Percentiles rank a stretch among this genome's conserved stretches.
Evolutionary conservation across 73 alveolate genomes (phyloP).

Genomic region (Tetrahymena thermophila): DNA sequence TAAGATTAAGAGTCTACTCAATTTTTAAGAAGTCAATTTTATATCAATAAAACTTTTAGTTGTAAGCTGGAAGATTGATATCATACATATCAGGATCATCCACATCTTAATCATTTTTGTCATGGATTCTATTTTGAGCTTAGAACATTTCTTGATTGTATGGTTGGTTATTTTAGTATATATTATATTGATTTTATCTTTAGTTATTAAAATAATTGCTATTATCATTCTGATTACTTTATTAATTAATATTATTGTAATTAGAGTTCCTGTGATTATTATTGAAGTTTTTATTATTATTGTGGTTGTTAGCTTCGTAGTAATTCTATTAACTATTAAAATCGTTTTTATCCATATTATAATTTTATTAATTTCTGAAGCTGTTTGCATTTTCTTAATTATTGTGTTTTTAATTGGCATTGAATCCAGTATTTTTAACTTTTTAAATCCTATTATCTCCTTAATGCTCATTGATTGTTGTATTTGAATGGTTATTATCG

Average conservation of each 20-base stretch:
- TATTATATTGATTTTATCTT: neutral
- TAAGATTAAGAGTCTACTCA: too few species aligned
- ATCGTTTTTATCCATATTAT: neutral
- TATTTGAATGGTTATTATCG: neutral
- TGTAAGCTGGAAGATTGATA: neutral
- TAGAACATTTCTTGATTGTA: neutral
- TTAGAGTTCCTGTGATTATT: neutral
- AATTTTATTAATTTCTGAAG: neutral
- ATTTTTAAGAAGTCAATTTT: too few species aligned
- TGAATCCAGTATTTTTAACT: neutral
- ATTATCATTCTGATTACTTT: neutral
- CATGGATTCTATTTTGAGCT: neutral
- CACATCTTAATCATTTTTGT: neutral
- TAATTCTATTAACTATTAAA: too few species aligned
- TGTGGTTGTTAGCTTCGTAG: neutral
- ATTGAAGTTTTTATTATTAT: too few species aligned
- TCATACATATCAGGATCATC: neutral
- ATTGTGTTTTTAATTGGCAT: neutral
- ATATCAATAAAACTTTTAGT: neutral
- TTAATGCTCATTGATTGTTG: neutral
- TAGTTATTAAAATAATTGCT: neutral
- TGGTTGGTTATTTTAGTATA: neutral
- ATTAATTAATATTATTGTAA: neutral
- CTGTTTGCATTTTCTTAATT: neutral
- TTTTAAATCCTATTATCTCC: neutral